phyloP scores from a whole-genome alignment of 495 filamentous ascomycete genomes.

The Pseudevernia furfuracea region DNA sequence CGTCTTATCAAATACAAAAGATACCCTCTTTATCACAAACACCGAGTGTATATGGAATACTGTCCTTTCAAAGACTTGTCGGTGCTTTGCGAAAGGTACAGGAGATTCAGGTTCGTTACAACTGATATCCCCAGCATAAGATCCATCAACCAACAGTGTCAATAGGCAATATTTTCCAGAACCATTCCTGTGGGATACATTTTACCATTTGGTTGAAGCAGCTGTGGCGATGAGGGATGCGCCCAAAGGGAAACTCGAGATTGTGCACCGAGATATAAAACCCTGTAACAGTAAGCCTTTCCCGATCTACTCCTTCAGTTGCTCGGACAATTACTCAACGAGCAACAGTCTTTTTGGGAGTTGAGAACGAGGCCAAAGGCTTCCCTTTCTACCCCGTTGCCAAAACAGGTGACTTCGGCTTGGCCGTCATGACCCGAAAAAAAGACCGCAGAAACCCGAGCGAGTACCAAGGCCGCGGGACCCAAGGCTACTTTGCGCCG shows the following conservation, averaged over 20 bases:
- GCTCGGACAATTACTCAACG: background rate
- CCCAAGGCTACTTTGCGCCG: background rate
- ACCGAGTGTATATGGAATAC: background rate
- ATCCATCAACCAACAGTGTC: background rate
- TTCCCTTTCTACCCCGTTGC: background rate
- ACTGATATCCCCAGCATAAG: too few relatives aligned
- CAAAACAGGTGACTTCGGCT: background rate
- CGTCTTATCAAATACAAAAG: background rate
- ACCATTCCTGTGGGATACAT: background rate
- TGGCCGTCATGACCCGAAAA: background rate
- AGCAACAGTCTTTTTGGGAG: background rate
- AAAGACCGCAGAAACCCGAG: background rate
- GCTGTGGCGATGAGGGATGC: background rate
- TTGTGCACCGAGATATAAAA: constrained; percentile 1
- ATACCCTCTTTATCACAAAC: background rate
- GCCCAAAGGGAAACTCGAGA: background rate
- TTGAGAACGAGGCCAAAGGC: background rate
- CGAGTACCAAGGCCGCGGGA: background rate
- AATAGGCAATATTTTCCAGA: background rate
- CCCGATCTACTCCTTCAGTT: background rate
- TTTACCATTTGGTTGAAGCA: background rate
- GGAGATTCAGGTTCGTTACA: background rate
- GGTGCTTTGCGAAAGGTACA: background rate
- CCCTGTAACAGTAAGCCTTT: background rate
- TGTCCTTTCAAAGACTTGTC: constrained; percentile 3